Evolutionary conservation across 768 basidiomycete genomes (phyloP).

Genomic region (Boletus edulis): DNA sequence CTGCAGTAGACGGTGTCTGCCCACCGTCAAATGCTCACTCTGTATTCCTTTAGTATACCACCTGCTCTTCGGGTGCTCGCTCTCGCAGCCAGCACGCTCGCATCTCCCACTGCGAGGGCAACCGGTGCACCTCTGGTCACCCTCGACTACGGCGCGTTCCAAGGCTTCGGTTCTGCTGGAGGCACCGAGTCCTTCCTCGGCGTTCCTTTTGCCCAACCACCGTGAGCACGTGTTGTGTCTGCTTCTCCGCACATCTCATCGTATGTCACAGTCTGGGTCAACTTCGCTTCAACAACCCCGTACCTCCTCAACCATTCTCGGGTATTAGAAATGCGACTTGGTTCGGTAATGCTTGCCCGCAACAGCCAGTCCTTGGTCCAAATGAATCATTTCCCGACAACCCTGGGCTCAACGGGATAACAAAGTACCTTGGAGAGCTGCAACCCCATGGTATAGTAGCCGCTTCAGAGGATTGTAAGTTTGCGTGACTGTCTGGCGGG

Average conservation of each 20-base stretch:
- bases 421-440: slow-evolving; percentile 2
- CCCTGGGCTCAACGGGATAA: neutral
- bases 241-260: neutral
- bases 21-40: neutral
- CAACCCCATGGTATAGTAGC: neutral
- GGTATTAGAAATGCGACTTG: neutral
- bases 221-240: neutral
- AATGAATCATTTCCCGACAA: neutral
- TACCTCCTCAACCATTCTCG: neutral
- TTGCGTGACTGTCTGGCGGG: too few species aligned
- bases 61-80: neutral
- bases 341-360: slow-evolving; percentile 40
- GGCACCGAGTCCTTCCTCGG: neutral
- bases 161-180: slow-evolving; percentile 9
- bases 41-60: neutral
- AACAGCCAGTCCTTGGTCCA: slow-evolving; percentile 26
- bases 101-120: neutral
- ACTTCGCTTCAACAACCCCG: slow-evolving; percentile 21
- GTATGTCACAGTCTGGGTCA: slow-evolving; percentile 6
- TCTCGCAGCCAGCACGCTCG: neutral
- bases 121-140: slow-evolving; percentile 3
- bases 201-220: neutral
- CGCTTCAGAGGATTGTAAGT: slow-evolving; percentile 19
- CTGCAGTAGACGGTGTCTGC: too few species aligned
- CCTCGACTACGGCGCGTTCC: slow-evolving; percentile 18